Evolutionary conservation across 768 basidiomycete species (phyloP), one percentile per base, ranked within the genome.

Genomic region (Russula virescens): DNA sequence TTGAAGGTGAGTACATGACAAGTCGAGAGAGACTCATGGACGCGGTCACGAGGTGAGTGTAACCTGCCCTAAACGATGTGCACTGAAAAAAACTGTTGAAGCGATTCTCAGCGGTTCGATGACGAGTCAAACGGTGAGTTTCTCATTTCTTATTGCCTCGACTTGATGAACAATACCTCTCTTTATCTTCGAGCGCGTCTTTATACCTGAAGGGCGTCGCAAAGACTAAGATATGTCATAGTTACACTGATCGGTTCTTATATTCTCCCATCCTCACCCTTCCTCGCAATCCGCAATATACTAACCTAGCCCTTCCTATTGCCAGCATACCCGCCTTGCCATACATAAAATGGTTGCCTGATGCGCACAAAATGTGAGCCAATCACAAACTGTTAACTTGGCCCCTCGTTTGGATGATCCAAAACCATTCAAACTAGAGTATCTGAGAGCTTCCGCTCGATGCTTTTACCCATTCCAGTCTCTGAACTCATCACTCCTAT

Each of bases 341-440:
- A 31, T 31, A 3, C 8, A 31, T 31, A 3, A 8, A 57, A 71
- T 74, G 67, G 64, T 64, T 67, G 13, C 25, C 59, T 48, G 10
- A 11, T 1, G 23, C 7, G 23, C 4, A 3, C 38, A 48, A 21
- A 1, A 48, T 25, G 57, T 62, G 38, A 21, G 52, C 53, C 31
- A 53, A 19, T 57, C 18, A 38, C 64, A 45, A 23, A 47, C 53
- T 28, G 50, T 42, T 55, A 49, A 65, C 49, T 63, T 70, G 68
- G 14, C 49, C 11, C 31, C 60, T 54, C 54, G 59, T 56, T 61
- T 68, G 56, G 85, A 88, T 86, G 87, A 89, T 77, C 65, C 71
- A 78, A 75, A 77, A 70, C 40, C 74, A 81, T 83, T 88, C 88
- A 91, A 91, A 91, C 89, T 91, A 91, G 88, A 91, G 88, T 91